Evolutionary conservation across 345 rosid species (phyloP), one percentile per base, ranked within the genome.

Genomic region (Acer saccharum): DNA sequence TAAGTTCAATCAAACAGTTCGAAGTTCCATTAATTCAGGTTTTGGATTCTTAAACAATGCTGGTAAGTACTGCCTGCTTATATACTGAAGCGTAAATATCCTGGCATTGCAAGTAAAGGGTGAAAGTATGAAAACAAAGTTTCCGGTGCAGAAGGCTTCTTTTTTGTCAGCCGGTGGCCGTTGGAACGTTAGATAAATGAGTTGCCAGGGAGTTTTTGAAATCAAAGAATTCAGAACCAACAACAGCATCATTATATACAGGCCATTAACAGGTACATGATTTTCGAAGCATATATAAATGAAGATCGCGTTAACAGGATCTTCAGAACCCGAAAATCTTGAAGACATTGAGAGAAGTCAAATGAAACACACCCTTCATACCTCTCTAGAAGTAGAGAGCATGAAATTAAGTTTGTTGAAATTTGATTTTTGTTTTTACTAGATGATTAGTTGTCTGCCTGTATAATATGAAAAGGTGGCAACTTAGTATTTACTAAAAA

Each of bases 51-150:
- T 4, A 35, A 35, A 35, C 39, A 35, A 3, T 35, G 39, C 39
- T 35, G 39, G 39, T 35, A 35, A 35, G 39, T 35, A 35, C 39
- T 35, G 39, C 6, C 39, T 4, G 6, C 6, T 35, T 35, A 35
- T 35, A 35, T 35, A 35, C 39, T 4, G 39, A 32, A 35, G 39
- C 6, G 6, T 35, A 35, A 87, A 81, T 76, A 8, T 43, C 7
- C 46, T 9, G 10, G 46, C 46, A 21, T 25, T 18, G 60, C 29
- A 16, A 5, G 48, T 29, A 18, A 74, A 16, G 2, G 16, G 60
- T 25, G 8, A 27, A 12, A 12, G 9, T 3, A 14, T 20, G 9
- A 0, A 16, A 29, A 18, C 32, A 3, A 0, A n/a, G 64, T 72
- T n/a, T 57, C 29, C 11, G 20, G 25, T 1, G 43, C 74, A 55